phyloP scores from a whole-genome alignment of 176 grass and related monocot genomes.

The barley (Hordeum vulgare) region MorexV3_pseudomolecules_assembly NC_058522.1:30497505-30498004 shows the following conservation, averaged over 20 bases:
- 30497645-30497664: no score
- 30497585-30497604: no score
- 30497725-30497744: not conserved
- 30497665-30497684: not conserved
- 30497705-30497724: not conserved
- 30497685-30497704: constrained; percentile 31
- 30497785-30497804: constrained; percentile 9
- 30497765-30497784: not conserved
- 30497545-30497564: no score
- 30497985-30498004: no score
- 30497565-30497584: no score
- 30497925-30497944: not conserved
- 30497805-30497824: not conserved
- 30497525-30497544: no score
- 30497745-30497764: not conserved
- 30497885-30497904: not conserved
- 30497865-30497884: not conserved
- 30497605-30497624: no score
- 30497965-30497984: no score
- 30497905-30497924: not conserved
- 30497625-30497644: no score
- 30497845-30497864: not conserved
- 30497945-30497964: not conserved
- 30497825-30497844: not conserved
- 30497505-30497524: no score